These are phyloP conservation scores for Didymella pomorum DNA, from an alignment of 2,329 filamentous ascomycete species.

Conservation along the genomic window DNA sequence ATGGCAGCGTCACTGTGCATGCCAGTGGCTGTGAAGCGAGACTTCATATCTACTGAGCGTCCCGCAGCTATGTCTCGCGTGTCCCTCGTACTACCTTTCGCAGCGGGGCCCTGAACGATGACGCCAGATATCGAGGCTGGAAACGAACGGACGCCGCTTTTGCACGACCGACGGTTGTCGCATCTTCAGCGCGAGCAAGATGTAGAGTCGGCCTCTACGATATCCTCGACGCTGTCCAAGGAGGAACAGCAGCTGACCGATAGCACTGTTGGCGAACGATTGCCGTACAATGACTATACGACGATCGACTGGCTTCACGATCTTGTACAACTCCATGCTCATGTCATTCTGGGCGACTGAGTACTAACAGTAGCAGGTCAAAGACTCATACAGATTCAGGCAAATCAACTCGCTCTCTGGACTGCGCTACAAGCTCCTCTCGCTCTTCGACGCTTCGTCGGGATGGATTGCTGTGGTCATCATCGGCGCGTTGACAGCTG, in stretches of 20 bases:
- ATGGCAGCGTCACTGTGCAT: conserved; percentile 14
- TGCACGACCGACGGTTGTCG: conserved; percentile 43
- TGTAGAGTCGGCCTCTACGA: conserved; percentile 54
- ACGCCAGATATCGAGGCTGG: conserved; percentile 34
- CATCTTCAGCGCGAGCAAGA: conserved; percentile 51
- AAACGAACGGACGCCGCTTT: conserved; percentile 48
- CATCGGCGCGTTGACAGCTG: conserved; percentile 64
- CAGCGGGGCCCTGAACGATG: conserved; percentile 24
- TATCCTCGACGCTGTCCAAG: conserved; percentile 57
- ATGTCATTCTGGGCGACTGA: no score
- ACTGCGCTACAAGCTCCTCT: conserved; percentile 52
- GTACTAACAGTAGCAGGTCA: conserved; percentile 53
- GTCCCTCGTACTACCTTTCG: not conserved
- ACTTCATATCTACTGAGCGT: conserved; percentile 1
- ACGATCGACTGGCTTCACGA: conserved; percentile 71
- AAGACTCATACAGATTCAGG: conserved; percentile 64
- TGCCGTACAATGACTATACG: conserved; percentile 68
- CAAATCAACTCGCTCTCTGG: conserved; percentile 55
- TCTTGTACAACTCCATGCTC: conserved; percentile 49
- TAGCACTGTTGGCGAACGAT: conserved; percentile 61
- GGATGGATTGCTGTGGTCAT: conserved; percentile 65
- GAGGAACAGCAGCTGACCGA: conserved; percentile 58
- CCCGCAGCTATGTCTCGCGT: not conserved
- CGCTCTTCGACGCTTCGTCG: conserved; percentile 59
- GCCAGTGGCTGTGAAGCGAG: not conserved